Conservation (phyloP, 495 filamentous ascomycete species). For the Penicillium maclennaniae region DNA sequence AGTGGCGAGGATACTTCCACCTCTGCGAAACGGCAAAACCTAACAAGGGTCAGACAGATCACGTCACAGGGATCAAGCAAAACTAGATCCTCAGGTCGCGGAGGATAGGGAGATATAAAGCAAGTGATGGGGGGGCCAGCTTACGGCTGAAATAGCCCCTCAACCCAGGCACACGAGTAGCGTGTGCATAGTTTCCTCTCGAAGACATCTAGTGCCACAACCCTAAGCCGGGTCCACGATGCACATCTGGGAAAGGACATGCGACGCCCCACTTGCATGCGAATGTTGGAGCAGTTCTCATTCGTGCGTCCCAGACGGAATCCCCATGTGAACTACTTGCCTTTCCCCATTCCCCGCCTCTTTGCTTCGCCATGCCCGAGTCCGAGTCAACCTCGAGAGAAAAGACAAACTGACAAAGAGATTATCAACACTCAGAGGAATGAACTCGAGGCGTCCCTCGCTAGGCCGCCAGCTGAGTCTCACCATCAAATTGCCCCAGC, state of each 20-base stretch:
- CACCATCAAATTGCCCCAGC: background rate
- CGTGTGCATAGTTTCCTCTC: no score
- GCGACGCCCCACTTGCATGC: conserved; percentile 18
- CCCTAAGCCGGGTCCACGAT: conserved; percentile 8
- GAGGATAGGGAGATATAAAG: background rate
- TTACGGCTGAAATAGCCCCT: conserved; percentile 16
- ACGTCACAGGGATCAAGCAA: background rate
- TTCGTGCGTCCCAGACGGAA: conserved; percentile 9
- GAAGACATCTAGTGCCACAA: conserved; percentile 14
- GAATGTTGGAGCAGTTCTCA: conserved; percentile 13
- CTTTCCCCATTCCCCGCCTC: background rate
- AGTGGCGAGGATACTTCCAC: background rate
- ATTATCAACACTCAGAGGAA: no score
- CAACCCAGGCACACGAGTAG: conserved; percentile 2
- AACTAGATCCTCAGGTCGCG: background rate
- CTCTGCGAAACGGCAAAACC: background rate
- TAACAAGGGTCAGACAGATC: background rate
- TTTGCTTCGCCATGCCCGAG: background rate
- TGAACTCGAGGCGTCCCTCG: background rate
- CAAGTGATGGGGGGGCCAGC: background rate
- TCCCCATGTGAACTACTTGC: conserved; percentile 6
- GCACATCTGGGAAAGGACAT: conserved; percentile 11
- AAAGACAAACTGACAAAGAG: no score
- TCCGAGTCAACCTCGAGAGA: background rate
- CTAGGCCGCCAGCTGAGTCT: background rate